Base-by-base conservation (phyloP, 352 stramenopile genomes). In the Lagenidium giganteum region DNA sequence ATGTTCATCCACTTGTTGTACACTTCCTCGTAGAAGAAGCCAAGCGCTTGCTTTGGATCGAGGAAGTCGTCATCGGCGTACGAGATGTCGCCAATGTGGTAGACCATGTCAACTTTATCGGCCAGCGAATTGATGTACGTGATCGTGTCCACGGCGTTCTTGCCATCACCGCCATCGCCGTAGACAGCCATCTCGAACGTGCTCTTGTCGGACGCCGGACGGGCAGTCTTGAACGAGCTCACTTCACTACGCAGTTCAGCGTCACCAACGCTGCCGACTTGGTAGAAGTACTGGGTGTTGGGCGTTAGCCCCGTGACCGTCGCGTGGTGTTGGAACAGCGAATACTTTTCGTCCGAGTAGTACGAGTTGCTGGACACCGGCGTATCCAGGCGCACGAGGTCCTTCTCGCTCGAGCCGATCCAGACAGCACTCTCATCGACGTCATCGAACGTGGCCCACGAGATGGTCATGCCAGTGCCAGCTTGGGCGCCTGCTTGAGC, bases 1-100 rank as follows among this genome's bases (percentile, higher is more conserved):
- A 52, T 48, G 27, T 73, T 66, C 70, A 87, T 78, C 70, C 64
- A 90, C 32, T 62, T 52, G 52, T 90, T 82, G 56, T 72, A 89
- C 13, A 54, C 42, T 33, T 59, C 44, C 23, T 67, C 53, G 24
- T 67, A 63, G 41, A 57, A 64, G 48, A 61, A 64, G 12, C 44
- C 48, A 6, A 54, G 29, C 13, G 50, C 57, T 16, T 75, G 54
- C 0, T 30, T 39, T 8, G 28, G 32, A 8, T 50, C 25, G 11
- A 69, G 26, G 27, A 47, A 69, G 31, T 49, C 59, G 24, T 65
- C 45, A 27, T 69, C 59, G 16, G 59, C 59, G 24, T 69, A 69
- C 22, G 46, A 43, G 14, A 69, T 51, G 22, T 69, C 59, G 22
- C 59, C 59, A 20, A 69, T 28, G 43, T 69, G 59, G 45, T 46